Base-by-base conservation (phyloP, 1,284 basidiomycete species). In the Ceratobasidium sp. region DNA sequence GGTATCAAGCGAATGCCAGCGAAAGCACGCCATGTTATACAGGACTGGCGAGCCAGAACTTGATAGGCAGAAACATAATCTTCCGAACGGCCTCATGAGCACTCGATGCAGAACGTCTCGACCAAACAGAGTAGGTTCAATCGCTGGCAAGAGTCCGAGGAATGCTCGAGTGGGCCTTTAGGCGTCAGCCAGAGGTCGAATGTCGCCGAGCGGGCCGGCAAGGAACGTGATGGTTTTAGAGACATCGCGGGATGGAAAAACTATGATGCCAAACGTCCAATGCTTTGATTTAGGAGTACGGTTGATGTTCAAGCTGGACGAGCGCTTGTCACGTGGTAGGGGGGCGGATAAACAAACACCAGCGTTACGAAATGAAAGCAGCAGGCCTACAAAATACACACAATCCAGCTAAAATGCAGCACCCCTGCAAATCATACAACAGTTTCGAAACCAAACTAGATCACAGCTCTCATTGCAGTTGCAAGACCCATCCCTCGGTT, bases 391-490 rank as follows among this genome's bases (percentile, higher is more conserved):
- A 46, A 60, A 46, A 25, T 46, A 11, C 9, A 12, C 54, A 56
- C 23, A 49, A 8, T 33, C 44, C 44, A 36, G n/a, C 7, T 12
- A 16, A 33, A 21, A 49, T 30, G 33, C 38, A 14, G 28, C 7
- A 30, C 38, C 25, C 56, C 16, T 28, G 3, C 8, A 63, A 40
- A 49, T 11, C 1, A 40, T 14, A 18, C 21, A n/a, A 36, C 56
- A 33, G 36, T 8, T 33, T 9, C 18, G 48, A 48, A 28, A 21
- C 44, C 18, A 42, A 42, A 8, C 30, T 49, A 63, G 6, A 63
- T 63, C 12, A 63, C 61, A 18, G 61, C 61, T 16, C 61, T 40
- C 61, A 63, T 63, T 6, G 61, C 61, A 11, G 61, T 49, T 12
- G 61, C 61, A 36, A 48, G 49, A 18, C 61, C 61, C 30, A 63